Base-by-base conservation (phyloP, 768 basidiomycete genomes). In the Mycena epipterygia region DNA sequence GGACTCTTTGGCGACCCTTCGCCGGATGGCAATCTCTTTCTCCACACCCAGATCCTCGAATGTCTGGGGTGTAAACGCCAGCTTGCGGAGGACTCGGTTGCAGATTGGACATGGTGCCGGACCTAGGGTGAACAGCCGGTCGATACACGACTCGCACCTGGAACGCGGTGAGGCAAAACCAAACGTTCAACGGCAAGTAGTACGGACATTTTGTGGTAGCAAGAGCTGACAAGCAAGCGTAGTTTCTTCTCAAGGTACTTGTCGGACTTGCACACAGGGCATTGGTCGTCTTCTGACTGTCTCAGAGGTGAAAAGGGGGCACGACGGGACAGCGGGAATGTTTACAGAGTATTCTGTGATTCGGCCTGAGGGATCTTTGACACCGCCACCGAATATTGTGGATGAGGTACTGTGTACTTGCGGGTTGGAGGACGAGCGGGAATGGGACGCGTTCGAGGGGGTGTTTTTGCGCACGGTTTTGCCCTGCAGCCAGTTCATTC, bases 121-220 rank as follows among this genome's bases (percentile, higher is more conserved):
- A 2, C 97, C 97, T 5, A 98, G 89, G 1, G 96, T 97, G 81
- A 97, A 99, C 44, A 98, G 81, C 11, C 97, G 90, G 81, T 99
- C 98, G 76, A 99, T 98, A 80, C 98, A 99, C 1, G 95, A 95
- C 84, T 99, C 97, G 83, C 98, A 99, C 95, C 96, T 97, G 30
- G n/a, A n/a, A 19, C 32, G 25, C 12, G 41, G 17, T 48, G 33
- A 60, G 27, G 8, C 5, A 42, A 4, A 6, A 25, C 7, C n/a
- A 23, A 13, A 14, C 13, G 30, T 11, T 19, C 21, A 29, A 49
- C 29, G 42, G 44, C 35, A 19, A 49, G 51, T 58, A 66, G 52
- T 37, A 80, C 85, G 70, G 73, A 96, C 98, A 99, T 97, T 88
- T 98, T 98, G 83, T 99, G 98, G 81, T 98, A 99, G 80, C 98